These are phyloP conservation scores for Camellia lanceoleosa DNA, from an alignment of 148 eudicot species.

Conservation along the genomic window DNA sequence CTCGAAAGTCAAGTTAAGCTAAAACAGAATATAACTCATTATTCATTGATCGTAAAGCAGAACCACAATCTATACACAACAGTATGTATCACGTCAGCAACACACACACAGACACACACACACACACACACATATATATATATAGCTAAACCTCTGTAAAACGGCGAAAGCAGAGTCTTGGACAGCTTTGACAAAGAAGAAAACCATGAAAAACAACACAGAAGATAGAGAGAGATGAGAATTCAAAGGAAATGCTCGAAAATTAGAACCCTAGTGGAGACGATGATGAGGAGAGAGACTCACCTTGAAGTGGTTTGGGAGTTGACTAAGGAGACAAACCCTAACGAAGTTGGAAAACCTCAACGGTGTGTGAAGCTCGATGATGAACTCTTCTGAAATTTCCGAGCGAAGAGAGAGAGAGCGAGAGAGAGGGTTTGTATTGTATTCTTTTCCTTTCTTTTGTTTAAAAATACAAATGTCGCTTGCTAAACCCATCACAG, in stretches of 20 bases:
- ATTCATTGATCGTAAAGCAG: not conserved
- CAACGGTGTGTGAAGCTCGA: not conserved
- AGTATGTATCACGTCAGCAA: not conserved
- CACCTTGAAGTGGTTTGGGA: not conserved
- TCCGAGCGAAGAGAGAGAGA: slow-evolving; percentile 7
- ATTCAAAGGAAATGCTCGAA: not conserved
- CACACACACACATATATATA: too few species aligned
- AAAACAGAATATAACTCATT: not conserved
- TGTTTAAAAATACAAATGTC: slow-evolving; percentile 20
- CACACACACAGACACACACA: too few species aligned
- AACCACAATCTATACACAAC: not conserved
- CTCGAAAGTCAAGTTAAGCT: not conserved
- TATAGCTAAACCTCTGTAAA: not conserved
- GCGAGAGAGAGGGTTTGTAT: not conserved
- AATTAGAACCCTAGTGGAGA: slow-evolving; percentile 18
- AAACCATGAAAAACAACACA: not conserved
- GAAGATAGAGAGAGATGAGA: not conserved
- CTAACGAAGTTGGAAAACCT: slow-evolving; percentile 1
- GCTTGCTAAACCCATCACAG: slow-evolving; percentile 12
- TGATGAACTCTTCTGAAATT: not conserved
- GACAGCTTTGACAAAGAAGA: not conserved
- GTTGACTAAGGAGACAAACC: slow-evolving; percentile 2
- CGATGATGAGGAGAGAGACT: not conserved
- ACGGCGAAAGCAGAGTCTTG: not conserved
- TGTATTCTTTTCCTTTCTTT: not conserved